phyloP scores from a whole-genome alignment of 2,329 filamentous ascomycete genomes.

The Sarocladium brachiariae region DNA sequence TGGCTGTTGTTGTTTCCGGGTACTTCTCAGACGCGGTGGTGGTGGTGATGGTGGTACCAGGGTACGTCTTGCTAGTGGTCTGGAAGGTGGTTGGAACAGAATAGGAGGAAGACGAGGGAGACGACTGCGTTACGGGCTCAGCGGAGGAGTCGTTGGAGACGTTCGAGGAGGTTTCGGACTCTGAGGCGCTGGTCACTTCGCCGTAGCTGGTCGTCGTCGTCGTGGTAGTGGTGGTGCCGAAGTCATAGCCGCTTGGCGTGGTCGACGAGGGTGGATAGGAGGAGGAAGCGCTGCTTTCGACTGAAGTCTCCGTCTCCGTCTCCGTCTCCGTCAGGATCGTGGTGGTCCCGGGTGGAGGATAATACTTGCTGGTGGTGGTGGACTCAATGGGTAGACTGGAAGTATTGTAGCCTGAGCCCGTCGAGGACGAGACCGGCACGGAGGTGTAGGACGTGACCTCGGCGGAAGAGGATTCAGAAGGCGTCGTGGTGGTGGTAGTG shows the following conservation, averaged over 20 bases:
- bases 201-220: neutral
- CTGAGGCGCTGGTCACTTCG: neutral
- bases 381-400: neutral
- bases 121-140: conserved; percentile 11
- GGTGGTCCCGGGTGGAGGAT: conserved; percentile 1
- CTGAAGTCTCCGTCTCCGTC: neutral
- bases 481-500: no score
- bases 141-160: conserved; percentile 8
- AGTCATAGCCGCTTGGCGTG: conserved; percentile 4
- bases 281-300: neutral
- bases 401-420: neutral
- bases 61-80: conserved; percentile 14
- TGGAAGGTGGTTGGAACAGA: conserved; percentile 10
- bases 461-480: neutral
- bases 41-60: conserved; percentile 6
- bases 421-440: neutral
- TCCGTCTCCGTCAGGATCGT: conserved; percentile 8
- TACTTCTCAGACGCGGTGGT: conserved; percentile 8
- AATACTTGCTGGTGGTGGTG: conserved; percentile 5
- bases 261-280: neutral
- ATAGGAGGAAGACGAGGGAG: conserved; percentile 2
- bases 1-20: conserved; percentile 1
- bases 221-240: conserved; percentile 2
- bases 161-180: conserved; percentile 1
- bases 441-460: conserved; percentile 2